Evolutionary conservation across 106 monocot species (phyloP).

Genomic region (Allium sativum): DNA sequence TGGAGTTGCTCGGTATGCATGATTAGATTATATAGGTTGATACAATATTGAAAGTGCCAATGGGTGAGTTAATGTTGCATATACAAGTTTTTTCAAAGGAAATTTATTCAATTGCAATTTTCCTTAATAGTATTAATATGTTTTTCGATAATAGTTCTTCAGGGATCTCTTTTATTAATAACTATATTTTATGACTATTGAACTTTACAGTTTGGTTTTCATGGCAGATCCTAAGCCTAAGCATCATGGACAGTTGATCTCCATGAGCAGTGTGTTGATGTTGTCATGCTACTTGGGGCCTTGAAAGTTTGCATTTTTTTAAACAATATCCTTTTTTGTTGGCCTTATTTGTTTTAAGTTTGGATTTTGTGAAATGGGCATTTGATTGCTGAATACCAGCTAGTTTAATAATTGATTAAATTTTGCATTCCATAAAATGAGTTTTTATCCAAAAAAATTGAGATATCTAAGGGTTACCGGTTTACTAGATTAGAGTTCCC

Average conservation of each 20-base stretch:
- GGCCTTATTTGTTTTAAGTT: not conserved
- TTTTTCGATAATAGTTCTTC: too few species aligned
- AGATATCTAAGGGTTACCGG: not conserved
- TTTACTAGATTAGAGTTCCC: not conserved
- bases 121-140: too few species aligned
- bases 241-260: conserved; percentile 93
- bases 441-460: not conserved
- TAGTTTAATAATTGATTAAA: not conserved
- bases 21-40: too few species aligned
- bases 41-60: too few species aligned
- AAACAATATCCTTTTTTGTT: not conserved
- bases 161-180: too few species aligned
- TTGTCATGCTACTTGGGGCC: conserved; percentile 93
- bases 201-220: conserved; percentile 67
- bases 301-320: conserved; percentile 53
- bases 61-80: too few species aligned
- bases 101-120: too few species aligned
- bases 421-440: not conserved
- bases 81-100: too few species aligned
- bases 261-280: conserved; percentile 86
- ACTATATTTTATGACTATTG: too few species aligned
- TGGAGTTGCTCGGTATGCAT: too few species aligned
- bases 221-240: conserved; percentile 92
- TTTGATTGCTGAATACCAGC: not conserved
- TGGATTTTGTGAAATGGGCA: conserved; percentile 5